Evolutionary conservation across 2,329 filamentous ascomycete genomes (phyloP).

Genomic region (Alternaria angustiovoidea): DNA sequence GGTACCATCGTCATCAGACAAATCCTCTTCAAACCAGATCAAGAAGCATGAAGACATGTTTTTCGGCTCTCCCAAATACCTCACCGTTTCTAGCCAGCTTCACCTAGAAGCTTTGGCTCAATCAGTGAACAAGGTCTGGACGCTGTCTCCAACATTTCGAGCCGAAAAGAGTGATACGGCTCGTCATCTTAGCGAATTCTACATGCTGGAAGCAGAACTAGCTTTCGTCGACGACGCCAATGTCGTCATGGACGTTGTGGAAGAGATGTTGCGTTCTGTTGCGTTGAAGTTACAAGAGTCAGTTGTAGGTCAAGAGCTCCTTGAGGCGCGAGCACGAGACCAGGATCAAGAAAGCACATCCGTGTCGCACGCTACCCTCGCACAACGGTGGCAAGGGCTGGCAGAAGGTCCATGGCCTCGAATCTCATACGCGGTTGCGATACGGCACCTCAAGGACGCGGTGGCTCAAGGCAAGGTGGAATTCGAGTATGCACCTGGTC

Average conservation of each 20-base stretch:
- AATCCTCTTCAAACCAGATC: conserved; percentile 32
- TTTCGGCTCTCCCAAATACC: conserved; percentile 87
- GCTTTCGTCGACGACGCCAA: conserved; percentile 76
- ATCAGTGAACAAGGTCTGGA: conserved; percentile 90
- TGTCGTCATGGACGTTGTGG: conserved; percentile 79
- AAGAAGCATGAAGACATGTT: conserved; percentile 61
- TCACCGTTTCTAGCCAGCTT: conserved; percentile 93
- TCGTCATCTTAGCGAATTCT: conserved; percentile 95
- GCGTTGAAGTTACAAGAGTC: conserved; percentile 61
- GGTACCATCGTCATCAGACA: conserved; percentile 29
- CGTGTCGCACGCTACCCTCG: conserved; percentile 62
- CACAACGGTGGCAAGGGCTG: conserved; percentile 76
- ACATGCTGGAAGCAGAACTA: conserved; percentile 95
- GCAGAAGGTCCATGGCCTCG: conserved; percentile 78
- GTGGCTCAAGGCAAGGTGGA: conserved; percentile 56
- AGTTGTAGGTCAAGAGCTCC: conserved; percentile 63
- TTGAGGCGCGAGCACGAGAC: conserved; percentile 55
- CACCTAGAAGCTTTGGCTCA: conserved; percentile 93
- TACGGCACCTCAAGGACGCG: conserved; percentile 71
- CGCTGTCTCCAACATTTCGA: conserved; percentile 89
- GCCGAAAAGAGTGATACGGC: conserved; percentile 86
- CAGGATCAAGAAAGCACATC: conserved; percentile 47
- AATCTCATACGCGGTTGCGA: conserved; percentile 82
- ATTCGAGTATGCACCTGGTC: conserved; percentile 75
- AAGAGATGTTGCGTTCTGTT: conserved; percentile 74